These are phyloP conservation scores for Artemisia annua DNA, from an alignment of 129 eudicot genomes.

Conservation along the genomic window DNA sequence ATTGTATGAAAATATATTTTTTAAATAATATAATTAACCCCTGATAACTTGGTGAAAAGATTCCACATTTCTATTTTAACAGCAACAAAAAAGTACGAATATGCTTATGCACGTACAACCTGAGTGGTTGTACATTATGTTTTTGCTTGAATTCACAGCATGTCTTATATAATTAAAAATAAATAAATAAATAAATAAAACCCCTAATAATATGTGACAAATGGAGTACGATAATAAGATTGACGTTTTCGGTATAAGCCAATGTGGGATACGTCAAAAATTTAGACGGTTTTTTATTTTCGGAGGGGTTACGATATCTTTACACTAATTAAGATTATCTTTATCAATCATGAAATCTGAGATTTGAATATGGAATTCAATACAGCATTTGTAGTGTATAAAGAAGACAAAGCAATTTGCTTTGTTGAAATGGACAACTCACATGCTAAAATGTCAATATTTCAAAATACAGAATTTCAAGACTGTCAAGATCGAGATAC, in stretches of 20 bases:
- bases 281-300: background rate
- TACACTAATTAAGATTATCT: background rate
- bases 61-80: no score
- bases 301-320: background rate
- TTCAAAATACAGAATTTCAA: background rate
- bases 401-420: constrained; percentile 19
- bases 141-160: background rate
- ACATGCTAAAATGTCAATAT: constrained; percentile 11
- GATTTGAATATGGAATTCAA: constrained; percentile 7
- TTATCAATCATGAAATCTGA: constrained; percentile 1
- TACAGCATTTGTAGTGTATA: constrained; percentile 21
- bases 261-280: constrained; percentile 10
- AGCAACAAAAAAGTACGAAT: no score
- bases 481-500: no score
- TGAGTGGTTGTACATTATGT: no score
- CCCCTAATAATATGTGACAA: background rate
- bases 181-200: no score
- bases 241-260: background rate
- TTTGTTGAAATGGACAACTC: constrained; percentile 18
- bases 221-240: constrained; percentile 1
- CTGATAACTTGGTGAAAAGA: no score
- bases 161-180: background rate
- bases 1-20: no score
- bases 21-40: no score
- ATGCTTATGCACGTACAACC: no score